Conservation (phyloP, 1,139 yeast genomes). For the Zygosaccharomyces sapae region DNA sequence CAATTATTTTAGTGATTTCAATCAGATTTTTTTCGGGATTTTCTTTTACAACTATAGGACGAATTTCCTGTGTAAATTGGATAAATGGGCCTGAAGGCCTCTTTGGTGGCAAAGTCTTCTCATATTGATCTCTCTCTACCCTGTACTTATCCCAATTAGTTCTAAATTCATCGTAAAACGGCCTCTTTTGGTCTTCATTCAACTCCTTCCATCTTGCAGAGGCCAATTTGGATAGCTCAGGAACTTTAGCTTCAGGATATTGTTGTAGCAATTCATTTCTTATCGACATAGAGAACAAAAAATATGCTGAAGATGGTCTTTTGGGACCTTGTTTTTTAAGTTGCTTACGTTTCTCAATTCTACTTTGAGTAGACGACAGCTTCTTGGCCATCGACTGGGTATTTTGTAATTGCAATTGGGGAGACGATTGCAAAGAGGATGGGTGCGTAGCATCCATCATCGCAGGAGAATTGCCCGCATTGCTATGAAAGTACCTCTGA, state of each 20-base stretch:
- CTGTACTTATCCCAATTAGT: conserved; percentile 37
- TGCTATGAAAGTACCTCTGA: conserved; percentile 29
- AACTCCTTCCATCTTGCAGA: conserved; percentile 37
- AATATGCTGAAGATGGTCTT: conserved; percentile 38
- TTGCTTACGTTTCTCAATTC: conserved; percentile 36
- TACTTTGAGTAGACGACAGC: conserved; percentile 36
- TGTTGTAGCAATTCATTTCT: conserved; percentile 33
- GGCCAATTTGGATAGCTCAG: conserved; percentile 37
- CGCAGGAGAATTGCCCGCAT: conserved; percentile 19
- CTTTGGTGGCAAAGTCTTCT: conserved; percentile 37
- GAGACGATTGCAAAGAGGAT: conserved; percentile 23
- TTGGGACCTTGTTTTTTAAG: conserved; percentile 38
- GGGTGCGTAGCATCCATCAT: conserved; percentile 27
- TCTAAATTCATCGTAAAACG: conserved; percentile 35
- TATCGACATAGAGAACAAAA: conserved; percentile 36
- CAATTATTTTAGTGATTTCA: conserved; percentile 36
- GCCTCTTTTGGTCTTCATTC: conserved; percentile 35
- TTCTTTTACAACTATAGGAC: conserved; percentile 34
- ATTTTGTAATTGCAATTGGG: conserved; percentile 15
- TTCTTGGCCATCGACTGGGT: conserved; percentile 27
- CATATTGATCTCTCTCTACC: conserved; percentile 35
- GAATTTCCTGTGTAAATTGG: conserved; percentile 34
- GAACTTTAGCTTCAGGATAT: conserved; percentile 37
- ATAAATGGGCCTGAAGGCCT: conserved; percentile 39
- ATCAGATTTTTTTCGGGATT: conserved; percentile 36